phyloP scores from a whole-genome alignment of 352 stramenopile species.

The Aphanomyces stellatus region DNA sequence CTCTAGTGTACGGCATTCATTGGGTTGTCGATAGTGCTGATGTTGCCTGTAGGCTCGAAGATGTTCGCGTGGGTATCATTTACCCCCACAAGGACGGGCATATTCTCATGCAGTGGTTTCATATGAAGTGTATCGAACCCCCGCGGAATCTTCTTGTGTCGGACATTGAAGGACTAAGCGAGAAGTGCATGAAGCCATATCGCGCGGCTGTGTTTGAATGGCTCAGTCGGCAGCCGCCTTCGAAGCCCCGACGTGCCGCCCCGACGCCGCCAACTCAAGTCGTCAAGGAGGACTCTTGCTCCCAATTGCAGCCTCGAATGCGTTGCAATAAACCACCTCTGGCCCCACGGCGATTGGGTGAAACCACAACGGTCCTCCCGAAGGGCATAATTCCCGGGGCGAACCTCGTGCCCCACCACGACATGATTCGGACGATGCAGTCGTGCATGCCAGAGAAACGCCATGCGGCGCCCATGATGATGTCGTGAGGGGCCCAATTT shows the following conservation, averaged over 20 bases:
- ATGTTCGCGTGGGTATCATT: slow-evolving; percentile 12
- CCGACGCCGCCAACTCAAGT: no score
- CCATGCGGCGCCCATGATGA: neutral
- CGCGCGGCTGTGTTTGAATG: slow-evolving; percentile 13
- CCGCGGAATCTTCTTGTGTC: neutral
- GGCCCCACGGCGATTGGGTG: neutral
- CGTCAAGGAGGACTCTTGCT: no score
- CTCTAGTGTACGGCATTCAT: neutral
- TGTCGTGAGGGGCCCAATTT: neutral
- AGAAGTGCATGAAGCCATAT: slow-evolving; percentile 9
- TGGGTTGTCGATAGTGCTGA: neutral
- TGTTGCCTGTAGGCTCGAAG: slow-evolving; percentile 9
- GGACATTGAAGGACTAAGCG: slow-evolving; percentile 14
- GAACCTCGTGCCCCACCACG: neutral
- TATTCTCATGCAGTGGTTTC: slow-evolving; percentile 16
- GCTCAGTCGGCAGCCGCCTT: neutral
- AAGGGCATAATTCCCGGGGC: neutral
- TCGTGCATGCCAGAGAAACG: neutral
- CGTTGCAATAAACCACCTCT: neutral
- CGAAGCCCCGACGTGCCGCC: no score
- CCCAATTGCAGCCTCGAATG: no score
- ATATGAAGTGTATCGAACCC: neutral
- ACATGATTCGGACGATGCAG: neutral
- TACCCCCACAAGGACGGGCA: slow-evolving; percentile 7
- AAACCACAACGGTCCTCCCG: neutral